A percentile compares a stretch with the other conserved stretches of the same genome.
phyloP scores from a whole-genome alignment of 331 rosid genomes.

The Rhamnella rubrinervis region DNA sequence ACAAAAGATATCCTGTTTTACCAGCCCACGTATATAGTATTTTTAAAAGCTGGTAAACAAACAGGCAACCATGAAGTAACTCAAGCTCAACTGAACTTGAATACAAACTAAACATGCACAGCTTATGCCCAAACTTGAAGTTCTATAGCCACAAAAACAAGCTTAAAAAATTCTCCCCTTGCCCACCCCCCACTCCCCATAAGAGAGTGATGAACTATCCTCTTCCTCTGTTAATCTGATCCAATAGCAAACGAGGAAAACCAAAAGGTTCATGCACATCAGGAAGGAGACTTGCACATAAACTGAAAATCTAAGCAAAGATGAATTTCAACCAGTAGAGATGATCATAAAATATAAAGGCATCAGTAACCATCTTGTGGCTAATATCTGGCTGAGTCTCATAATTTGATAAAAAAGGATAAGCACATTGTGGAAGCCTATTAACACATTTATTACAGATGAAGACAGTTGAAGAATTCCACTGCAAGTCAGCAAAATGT shows the following conservation, averaged over 20 bases:
- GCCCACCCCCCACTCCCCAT: background rate
- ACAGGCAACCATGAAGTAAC: background rate
- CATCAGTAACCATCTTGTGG: background rate
- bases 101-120: constrained; percentile 5
- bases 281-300: no score
- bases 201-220: no score
- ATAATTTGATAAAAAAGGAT: no score
- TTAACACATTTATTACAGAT: no score
- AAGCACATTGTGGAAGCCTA: no score
- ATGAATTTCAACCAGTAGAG: background rate
- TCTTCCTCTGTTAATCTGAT: background rate
- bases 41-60: background rate
- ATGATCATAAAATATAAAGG: background rate
- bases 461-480: no score
- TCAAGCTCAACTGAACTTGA: background rate
- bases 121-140: background rate
- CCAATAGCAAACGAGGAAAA: background rate
- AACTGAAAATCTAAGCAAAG: background rate
- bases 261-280: background rate
- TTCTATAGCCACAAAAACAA: background rate
- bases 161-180: background rate
- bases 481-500: no score
- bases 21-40: constrained; percentile 15
- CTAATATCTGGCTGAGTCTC: no score
- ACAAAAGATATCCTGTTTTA: constrained; percentile 8